Evolutionary conservation across 2,329 filamentous ascomycete genomes (phyloP).

Genomic region (Xylariaceae sp.): DNA sequence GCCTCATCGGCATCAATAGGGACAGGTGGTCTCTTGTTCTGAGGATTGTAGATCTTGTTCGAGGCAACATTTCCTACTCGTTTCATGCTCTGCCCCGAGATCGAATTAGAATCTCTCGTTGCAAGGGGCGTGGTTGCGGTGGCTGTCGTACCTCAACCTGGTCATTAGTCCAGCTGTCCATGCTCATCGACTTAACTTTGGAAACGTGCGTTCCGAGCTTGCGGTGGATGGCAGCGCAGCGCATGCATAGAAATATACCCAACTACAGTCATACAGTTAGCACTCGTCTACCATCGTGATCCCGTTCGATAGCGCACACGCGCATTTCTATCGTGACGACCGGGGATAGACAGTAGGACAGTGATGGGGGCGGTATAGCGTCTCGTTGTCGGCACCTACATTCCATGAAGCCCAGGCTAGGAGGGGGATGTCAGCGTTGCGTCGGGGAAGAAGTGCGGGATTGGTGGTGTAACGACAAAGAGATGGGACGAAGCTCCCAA

Average conservation of each 20-base stretch:
- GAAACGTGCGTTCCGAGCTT: conserved; percentile 97
- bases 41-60: conserved; percentile 86
- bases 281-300: conserved; percentile 7
- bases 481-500: conserved; percentile 5
- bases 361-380: background rate
- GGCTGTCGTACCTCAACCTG: conserved; percentile 77
- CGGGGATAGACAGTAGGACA: background rate
- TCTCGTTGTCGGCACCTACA: conserved; percentile 51
- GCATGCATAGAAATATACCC: conserved; percentile 95
- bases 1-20: conserved; percentile 89
- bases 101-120: conserved; percentile 20
- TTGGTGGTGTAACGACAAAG: conserved; percentile 5
- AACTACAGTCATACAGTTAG: conserved; percentile 52
- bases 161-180: conserved; percentile 95
- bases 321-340: conserved; percentile 1
- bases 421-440: conserved; percentile 18
- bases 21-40: conserved; percentile 75
- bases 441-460: background rate
- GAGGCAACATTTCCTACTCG: conserved; percentile 80
- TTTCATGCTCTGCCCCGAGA: conserved; percentile 73
- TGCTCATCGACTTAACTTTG: conserved; percentile 97
- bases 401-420: conserved; percentile 96
- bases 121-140: background rate
- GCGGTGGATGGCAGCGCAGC: conserved; percentile 90
- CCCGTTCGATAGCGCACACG: background rate